Conservation (phyloP, 2,329 filamentous ascomycete species). For the Ceratocystis colombiana region DNA sequence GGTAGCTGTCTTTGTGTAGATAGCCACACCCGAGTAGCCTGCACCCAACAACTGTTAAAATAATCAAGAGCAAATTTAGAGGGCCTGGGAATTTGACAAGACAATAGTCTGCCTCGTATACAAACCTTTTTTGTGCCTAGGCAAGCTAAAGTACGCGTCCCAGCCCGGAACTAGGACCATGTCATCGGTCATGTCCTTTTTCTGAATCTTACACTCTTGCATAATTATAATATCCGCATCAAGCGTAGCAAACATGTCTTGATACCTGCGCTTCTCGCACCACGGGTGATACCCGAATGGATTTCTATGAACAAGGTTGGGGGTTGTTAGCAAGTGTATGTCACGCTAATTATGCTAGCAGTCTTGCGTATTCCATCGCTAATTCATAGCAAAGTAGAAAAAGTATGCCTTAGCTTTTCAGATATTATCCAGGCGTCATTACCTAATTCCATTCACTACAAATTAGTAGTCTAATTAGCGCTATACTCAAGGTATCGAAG, state of each 20-base stretch:
- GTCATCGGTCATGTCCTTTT: constrained; percentile 83
- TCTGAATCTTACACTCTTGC: constrained; percentile 93
- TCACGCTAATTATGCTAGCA: constrained; percentile 3
- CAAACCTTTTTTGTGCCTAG: constrained; percentile 81
- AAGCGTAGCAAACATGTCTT: constrained; percentile 90
- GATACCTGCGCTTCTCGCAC: constrained; percentile 55
- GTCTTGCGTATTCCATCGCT: not conserved
- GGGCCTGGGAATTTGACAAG: not conserved
- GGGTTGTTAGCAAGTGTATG: not conserved
- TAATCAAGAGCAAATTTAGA: not conserved
- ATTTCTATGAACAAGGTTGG: constrained; percentile 43
- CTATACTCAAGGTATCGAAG: not conserved
- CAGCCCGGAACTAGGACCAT: constrained; percentile 92
- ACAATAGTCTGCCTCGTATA: not conserved
- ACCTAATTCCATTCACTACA: constrained; percentile 72
- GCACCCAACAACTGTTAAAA: not conserved
- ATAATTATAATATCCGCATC: constrained; percentile 89
- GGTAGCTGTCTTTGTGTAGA: constrained; percentile 80
- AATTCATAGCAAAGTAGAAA: not conserved
- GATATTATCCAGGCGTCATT: constrained; percentile 26
- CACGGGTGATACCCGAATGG: constrained; percentile 79
- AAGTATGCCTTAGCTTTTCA: not conserved
- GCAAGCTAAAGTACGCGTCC: constrained; percentile 93
- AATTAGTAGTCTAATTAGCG: constrained; percentile 2
- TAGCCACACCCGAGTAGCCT: constrained; percentile 93